Percentiles rank a stretch among this genome's conserved stretches.
Conservation (phyloP, 805 yeast species). For the Metschnikowia cubensis region DNA sequence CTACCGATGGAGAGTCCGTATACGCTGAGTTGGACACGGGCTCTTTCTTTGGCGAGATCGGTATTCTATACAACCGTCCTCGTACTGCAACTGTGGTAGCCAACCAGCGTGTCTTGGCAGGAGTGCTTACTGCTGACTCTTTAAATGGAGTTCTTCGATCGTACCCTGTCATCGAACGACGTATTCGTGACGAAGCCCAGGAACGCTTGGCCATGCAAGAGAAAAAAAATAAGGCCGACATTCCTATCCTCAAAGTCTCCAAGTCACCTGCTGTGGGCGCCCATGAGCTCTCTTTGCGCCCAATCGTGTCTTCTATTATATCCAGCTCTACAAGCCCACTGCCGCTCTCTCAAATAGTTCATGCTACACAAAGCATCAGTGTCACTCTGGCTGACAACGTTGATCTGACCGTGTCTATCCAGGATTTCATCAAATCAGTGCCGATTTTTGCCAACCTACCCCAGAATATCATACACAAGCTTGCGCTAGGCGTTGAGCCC, state of each 20-base stretch:
- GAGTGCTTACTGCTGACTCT: constrained; percentile 63
- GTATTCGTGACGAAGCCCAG: constrained; percentile 75
- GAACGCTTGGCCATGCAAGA: constrained; percentile 71
- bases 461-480: constrained; percentile 53
- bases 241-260: constrained; percentile 24
- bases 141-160: constrained; percentile 55
- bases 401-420: constrained; percentile 52
- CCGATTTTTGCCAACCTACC: constrained; percentile 60
- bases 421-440: constrained; percentile 53
- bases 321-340: constrained; percentile 16
- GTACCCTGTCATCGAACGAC: constrained; percentile 62
- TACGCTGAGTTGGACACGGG: constrained; percentile 70
- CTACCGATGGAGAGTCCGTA: constrained; percentile 71
- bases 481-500: constrained; percentile 64
- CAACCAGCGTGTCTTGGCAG: constrained; percentile 59
- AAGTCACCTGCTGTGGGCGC: constrained; percentile 13
- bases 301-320: constrained; percentile 15
- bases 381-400: constrained; percentile 28
- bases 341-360: constrained; percentile 17
- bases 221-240: constrained; percentile 48
- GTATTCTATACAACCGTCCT: constrained; percentile 69
- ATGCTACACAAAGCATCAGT: constrained; percentile 8
- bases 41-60: constrained; percentile 75
- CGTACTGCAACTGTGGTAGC: constrained; percentile 78
- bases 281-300: constrained; percentile 12